Base-by-base conservation (phyloP, 164 flowering plant genomes). In the Houttuynia cordata region DNA sequence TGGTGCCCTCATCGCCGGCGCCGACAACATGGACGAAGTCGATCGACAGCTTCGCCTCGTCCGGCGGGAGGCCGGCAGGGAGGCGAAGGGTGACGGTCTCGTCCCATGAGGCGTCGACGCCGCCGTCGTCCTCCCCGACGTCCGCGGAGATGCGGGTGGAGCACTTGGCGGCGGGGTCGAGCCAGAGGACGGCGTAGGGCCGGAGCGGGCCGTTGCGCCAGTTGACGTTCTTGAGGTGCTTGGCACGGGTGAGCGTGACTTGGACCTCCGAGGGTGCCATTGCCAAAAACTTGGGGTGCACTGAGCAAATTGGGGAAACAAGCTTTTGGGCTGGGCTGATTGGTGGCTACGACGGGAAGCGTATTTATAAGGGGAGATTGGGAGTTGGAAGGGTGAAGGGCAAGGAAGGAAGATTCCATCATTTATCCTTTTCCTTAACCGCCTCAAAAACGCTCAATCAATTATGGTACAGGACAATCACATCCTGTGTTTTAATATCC, bases 171-270 rank as follows among this genome's bases (percentile, higher is more conserved):
- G 52, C 64, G 20, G 88, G 83, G 59, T 85, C 83, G 24, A 87
- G 64, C 97, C 97, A 89, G 1, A 75, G 75, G 61, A 89, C 92
- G 75, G 78, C 94, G 79, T 89, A 89, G 0, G 97, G 97, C 60
- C 69, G 70, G 64, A 70, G 62, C 9, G 57, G 61, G 68, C 96
- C 96, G 79, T 83, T 51, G 15, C 88, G 87, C 96, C 96, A 89
- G 71, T 89, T 89, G 56, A 89, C 83, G 74, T 89, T 89, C 67
- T 89, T 89, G 56, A 87, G 76, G 70, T 87, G 85, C 41, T 73
- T 81, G 57, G 91, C 97, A 1, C 85, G 81, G 61, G 70, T 51
- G 56, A 89, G 24, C 17, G 74, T 85, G 40, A 89, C 62, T 51
- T 85, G 82, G 0, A 81, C 69, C 69, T 89, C 91, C 5, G 45